These are phyloP conservation scores for Termitomyces sp. DNA, from an alignment of 768 basidiomycete genomes.

Conservation along the genomic window DNA sequence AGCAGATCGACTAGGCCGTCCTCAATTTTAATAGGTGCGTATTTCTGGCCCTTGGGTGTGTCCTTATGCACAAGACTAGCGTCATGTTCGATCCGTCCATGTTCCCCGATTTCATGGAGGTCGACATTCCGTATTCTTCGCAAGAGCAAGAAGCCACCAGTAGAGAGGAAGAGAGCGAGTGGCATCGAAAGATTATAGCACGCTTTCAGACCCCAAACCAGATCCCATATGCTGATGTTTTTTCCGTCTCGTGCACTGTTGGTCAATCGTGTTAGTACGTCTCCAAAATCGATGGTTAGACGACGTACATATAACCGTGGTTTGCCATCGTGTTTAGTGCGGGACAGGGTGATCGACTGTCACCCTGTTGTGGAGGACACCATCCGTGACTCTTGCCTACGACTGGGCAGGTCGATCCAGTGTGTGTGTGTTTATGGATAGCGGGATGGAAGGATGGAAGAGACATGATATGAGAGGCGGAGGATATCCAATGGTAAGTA, in stretches of 20 bases:
- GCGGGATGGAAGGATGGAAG: too few species aligned
- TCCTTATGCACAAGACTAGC: not conserved
- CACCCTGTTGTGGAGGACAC: slow-evolving; percentile 42
- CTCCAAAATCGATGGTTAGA: too few species aligned
- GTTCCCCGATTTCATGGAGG: not conserved
- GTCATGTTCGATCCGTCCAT: not conserved
- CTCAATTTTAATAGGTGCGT: not conserved
- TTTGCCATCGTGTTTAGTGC: slow-evolving; percentile 75
- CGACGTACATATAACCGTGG: slow-evolving; percentile 27
- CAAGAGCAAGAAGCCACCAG: not conserved
- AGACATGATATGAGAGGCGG: not conserved
- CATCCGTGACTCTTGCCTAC: slow-evolving; percentile 29
- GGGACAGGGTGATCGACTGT: slow-evolving; percentile 66
- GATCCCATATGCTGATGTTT: not conserved
- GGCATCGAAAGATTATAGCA: not conserved
- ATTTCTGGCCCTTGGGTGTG: not conserved
- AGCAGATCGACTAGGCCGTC: not conserved
- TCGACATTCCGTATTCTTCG: not conserved
- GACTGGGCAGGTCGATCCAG: not conserved
- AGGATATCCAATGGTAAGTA: not conserved
- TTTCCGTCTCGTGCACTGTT: not conserved
- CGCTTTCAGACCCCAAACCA: not conserved
- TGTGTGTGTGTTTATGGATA: not conserved
- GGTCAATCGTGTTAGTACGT: not conserved
- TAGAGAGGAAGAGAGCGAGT: not conserved